Base-by-base conservation (phyloP, 768 basidiomycete genomes). In the Russula compacta region DNA sequence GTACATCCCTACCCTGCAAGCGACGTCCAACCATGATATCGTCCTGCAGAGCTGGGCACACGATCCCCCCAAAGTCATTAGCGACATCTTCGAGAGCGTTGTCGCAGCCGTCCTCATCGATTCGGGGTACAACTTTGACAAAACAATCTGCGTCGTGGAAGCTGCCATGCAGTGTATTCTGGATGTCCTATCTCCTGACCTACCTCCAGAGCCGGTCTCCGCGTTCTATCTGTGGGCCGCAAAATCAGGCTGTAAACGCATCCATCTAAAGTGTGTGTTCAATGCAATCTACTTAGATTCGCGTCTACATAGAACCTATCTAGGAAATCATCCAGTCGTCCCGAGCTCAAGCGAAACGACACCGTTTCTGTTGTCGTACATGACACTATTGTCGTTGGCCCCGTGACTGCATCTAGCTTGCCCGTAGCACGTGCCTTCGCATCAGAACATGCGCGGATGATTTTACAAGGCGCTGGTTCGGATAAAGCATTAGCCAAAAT, bases 41-140 rank as follows among this genome's bases (percentile, higher is more conserved):
- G 80, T 92, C 48, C 70, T 79, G 12, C 77, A 80, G 39, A 83
- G 86, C 6, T 94, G 91, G 92, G 82, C 82, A 66, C 86, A 85
- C 64, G 86, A 92, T 67, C 90, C 92, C 9, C 92, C 93, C 0
- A 95, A 95, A 72, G 85, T 82, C 6, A 73, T 92, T 36, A 86
- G 88, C 58, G 93, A 95, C 68, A 81, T 92, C 4, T 78, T 95
- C 56, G 93, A 95, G 73, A 88, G 91, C 56, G 73, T 95, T 6
- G 75, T 93, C 38, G 93, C 91, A 1, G 92, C 90, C 2, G 76
- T 95, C 19, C 79, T 95, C 33, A 80, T 95, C 46, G 93, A 95
- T 72, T 81, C 83, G 5, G 83, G 79, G 5, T 90, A 86, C 68
- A 73, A 90, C 64, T 84, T 88, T 61, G 89, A 91, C 53, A 81